Conservation (phyloP, 2,329 filamentous ascomycete genomes). For the Penicillium concentricum region DNA sequence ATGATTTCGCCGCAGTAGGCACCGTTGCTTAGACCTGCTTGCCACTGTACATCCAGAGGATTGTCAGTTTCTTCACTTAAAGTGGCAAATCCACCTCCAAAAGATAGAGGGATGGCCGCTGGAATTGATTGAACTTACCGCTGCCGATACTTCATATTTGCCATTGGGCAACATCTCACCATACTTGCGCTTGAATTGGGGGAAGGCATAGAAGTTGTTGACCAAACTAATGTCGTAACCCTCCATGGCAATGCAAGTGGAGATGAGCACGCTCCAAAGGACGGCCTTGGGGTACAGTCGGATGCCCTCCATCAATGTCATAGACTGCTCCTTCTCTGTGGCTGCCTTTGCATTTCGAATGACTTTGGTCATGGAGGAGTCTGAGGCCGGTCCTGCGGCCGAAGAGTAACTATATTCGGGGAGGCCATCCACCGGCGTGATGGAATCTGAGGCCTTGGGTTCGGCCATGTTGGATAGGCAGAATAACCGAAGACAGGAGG, state of each 20-base stretch:
- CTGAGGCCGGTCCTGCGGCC: constrained; percentile 19
- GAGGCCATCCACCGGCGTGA: constrained; percentile 23
- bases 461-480: constrained; percentile 26
- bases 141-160: constrained; percentile 40
- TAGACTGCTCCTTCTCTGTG: constrained; percentile 55
- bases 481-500: not conserved
- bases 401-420: constrained; percentile 11
- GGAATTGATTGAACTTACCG: constrained; percentile 28
- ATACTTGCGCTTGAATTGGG: constrained; percentile 44
- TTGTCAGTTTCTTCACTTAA: constrained; percentile 14
- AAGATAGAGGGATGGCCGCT: not conserved
- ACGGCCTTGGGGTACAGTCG: constrained; percentile 84
- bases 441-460: constrained; percentile 29
- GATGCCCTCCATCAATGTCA: constrained; percentile 74
- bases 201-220: constrained; percentile 69
- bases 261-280: constrained; percentile 78
- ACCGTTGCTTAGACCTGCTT: constrained; percentile 47
- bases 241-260: constrained; percentile 90
- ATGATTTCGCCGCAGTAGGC: constrained; percentile 49
- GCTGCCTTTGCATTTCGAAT: constrained; percentile 44
- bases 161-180: constrained; percentile 35
- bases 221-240: constrained; percentile 80
- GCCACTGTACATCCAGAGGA: constrained; percentile 36
- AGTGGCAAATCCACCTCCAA: not conserved
- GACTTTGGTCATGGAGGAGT: constrained; percentile 32